Percentiles rank a stretch among this genome's conserved stretches.
phyloP scores from a whole-genome alignment of 345 rosid species.

The Brassica incana region DNA sequence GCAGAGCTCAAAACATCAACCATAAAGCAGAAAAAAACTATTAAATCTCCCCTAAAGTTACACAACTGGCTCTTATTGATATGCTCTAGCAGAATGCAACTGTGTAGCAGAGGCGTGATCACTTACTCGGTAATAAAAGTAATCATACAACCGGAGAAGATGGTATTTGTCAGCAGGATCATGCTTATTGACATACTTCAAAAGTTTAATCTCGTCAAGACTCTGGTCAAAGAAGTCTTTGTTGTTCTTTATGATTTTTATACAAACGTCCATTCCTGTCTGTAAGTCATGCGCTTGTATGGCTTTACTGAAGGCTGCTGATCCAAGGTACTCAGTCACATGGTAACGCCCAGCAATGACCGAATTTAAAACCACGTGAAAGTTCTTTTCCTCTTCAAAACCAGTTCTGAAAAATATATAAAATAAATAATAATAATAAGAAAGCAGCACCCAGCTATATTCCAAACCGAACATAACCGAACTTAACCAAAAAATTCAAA shows the following conservation, averaged over 20 bases:
- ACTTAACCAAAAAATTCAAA: no score
- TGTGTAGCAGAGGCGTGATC: neutral
- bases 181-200: constrained; percentile 96
- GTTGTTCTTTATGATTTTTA: constrained; percentile 96
- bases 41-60: neutral
- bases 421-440: constrained; percentile 2
- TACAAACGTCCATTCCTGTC: constrained; percentile 97
- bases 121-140: constrained; percentile 94
- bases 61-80: neutral
- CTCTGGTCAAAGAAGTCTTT: constrained; percentile 99
- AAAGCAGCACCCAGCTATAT: constrained; percentile 5
- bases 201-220: constrained; percentile 98
- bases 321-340: constrained; percentile 98
- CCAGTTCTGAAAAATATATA: constrained; percentile 74
- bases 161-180: constrained; percentile 98
- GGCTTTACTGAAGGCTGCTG: constrained; percentile 99
- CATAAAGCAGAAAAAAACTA: no score
- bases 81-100: neutral
- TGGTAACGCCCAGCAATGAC: constrained; percentile 97
- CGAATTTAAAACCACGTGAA: constrained; percentile 90
- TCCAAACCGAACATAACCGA: no score
- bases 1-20: no score
- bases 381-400: constrained; percentile 99
- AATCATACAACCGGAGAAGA: constrained; percentile 94
- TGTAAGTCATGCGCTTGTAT: constrained; percentile 99